Conservation (phyloP, 164 flowering plant genomes). For the Annona cherimola region DNA sequence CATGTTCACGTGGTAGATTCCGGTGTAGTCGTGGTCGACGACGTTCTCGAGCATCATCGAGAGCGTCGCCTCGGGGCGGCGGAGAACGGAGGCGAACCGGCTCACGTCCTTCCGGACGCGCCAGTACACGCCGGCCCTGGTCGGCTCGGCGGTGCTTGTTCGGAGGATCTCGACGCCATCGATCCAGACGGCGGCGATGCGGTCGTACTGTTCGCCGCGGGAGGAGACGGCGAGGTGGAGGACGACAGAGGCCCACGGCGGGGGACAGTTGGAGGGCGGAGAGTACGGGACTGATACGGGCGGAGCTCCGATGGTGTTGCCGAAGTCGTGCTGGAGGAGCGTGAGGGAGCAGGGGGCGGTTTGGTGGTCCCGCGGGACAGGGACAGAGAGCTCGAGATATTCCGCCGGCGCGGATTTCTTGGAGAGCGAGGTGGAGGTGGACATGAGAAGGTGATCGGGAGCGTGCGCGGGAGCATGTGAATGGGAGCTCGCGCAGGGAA, state of each 20-base stretch:
- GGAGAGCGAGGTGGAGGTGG: slow-evolving; percentile 9
- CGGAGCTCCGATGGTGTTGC: slow-evolving; percentile 49
- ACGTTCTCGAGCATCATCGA: slow-evolving; percentile 79
- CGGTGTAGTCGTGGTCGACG: slow-evolving; percentile 61
- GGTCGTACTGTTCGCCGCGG: slow-evolving; percentile 72
- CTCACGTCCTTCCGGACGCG: slow-evolving; percentile 69
- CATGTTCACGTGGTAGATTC: slow-evolving; percentile 55
- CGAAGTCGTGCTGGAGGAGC: slow-evolving; percentile 54
- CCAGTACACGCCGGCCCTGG: slow-evolving; percentile 62
- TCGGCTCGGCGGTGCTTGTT: slow-evolving; percentile 88
- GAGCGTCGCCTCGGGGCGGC: slow-evolving; percentile 31
- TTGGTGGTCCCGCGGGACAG: slow-evolving; percentile 38
- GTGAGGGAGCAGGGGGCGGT: slow-evolving; percentile 44
- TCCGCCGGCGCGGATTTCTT: slow-evolving; percentile 14
- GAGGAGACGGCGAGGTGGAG: slow-evolving; percentile 41
- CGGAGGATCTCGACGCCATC: slow-evolving; percentile 83
- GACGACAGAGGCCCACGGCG: slow-evolving; percentile 51
- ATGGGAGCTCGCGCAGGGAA: slow-evolving; percentile 4
- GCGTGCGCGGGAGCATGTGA: background rate
- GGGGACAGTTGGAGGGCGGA: slow-evolving; percentile 52
- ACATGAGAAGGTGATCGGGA: slow-evolving; percentile 23
- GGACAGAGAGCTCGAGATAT: slow-evolving; percentile 42
- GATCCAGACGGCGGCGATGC: slow-evolving; percentile 77
- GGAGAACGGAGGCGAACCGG: slow-evolving; percentile 55
- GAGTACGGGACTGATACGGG: slow-evolving; percentile 49